Conservation (phyloP, 768 basidiomycete species). For the Podaxis sp. region DNA sequence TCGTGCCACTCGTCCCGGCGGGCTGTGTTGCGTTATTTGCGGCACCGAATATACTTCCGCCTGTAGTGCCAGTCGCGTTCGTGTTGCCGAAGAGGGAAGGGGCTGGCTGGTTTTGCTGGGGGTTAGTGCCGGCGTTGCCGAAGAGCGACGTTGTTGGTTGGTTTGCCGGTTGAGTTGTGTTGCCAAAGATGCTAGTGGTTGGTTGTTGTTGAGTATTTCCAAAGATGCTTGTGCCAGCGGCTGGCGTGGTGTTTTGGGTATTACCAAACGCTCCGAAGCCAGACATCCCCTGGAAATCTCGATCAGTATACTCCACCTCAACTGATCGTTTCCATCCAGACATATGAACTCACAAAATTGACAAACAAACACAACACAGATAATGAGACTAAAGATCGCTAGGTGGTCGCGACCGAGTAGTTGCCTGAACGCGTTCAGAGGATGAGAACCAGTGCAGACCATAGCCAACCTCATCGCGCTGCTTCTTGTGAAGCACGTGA, state of each 20-base stretch:
- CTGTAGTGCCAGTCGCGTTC: slow-evolving; percentile 13
- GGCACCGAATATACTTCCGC: slow-evolving; percentile 11
- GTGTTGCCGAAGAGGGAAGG: slow-evolving; percentile 8
- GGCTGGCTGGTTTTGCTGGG: slow-evolving; percentile 15
- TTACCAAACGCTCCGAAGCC: slow-evolving; percentile 24
- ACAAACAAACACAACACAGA: too few species aligned
- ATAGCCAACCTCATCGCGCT: not conserved
- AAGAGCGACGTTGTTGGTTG: slow-evolving; percentile 21
- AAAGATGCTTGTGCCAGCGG: slow-evolving; percentile 23
- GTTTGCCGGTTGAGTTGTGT: slow-evolving; percentile 3
- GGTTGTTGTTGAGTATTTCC: slow-evolving; percentile 21
- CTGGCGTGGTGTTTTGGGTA: slow-evolving; percentile 13
- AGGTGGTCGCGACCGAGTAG: not conserved
- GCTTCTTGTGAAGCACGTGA: too few species aligned
- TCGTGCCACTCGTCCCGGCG: slow-evolving; percentile 21
- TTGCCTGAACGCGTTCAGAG: not conserved
- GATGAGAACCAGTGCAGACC: not conserved
- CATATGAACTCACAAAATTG: not conserved
- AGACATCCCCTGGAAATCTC: slow-evolving; percentile 22
- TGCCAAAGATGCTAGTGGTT: slow-evolving; percentile 19
- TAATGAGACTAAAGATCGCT: not conserved
- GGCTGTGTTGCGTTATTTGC: slow-evolving; percentile 17
- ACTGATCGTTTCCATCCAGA: not conserved
- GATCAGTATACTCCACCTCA: slow-evolving; percentile 5
- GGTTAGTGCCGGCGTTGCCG: slow-evolving; percentile 20